Conservation (phyloP, 371 early-diverging fungal genomes). For the Lichtheimia corymbifera region DNA sequence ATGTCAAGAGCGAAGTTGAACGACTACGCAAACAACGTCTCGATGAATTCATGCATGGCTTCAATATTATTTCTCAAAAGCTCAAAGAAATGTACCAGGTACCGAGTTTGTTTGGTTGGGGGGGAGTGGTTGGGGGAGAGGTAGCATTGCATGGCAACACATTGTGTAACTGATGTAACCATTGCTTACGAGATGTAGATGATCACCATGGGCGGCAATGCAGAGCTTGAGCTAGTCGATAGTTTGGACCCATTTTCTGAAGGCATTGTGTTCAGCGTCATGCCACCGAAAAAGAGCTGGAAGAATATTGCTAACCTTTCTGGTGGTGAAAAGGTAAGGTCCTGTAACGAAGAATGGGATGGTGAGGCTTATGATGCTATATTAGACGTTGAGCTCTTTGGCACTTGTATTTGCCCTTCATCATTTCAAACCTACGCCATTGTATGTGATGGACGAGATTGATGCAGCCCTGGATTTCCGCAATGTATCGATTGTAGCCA, state of each 20-base stretch:
- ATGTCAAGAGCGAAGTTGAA: conserved; percentile 74
- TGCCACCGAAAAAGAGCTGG: conserved; percentile 99
- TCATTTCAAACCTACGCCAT: conserved; percentile 98
- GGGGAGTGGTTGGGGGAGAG: no score
- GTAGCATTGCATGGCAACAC: neutral
- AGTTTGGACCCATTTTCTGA: conserved; percentile 99
- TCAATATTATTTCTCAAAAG: conserved; percentile 90
- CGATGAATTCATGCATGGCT: conserved; percentile 97
- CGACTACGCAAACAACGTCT: conserved; percentile 79
- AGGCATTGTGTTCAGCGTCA: conserved; percentile 98
- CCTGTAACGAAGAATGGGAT: no score
- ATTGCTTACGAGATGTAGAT: conserved; percentile 52
- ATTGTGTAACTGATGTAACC: conserved; percentile 6
- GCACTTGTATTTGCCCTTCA: conserved; percentile 99
- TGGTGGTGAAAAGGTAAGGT: conserved; percentile 97
- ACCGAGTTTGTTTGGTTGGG: neutral
- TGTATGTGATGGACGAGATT: conserved; percentile 99
- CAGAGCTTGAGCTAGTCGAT: conserved; percentile 99
- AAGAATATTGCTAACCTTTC: conserved; percentile 99
- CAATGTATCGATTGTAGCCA: conserved; percentile 99
- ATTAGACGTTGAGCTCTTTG: conserved; percentile 94
- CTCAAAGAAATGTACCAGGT: conserved; percentile 99
- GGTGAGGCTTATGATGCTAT: neutral
- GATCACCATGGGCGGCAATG: conserved; percentile 99
- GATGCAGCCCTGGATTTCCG: conserved; percentile 99